These are phyloP conservation scores for Pontederia crassipes DNA, from an alignment of 176 grass and related monocot species.

Conservation along the genomic window DNA sequence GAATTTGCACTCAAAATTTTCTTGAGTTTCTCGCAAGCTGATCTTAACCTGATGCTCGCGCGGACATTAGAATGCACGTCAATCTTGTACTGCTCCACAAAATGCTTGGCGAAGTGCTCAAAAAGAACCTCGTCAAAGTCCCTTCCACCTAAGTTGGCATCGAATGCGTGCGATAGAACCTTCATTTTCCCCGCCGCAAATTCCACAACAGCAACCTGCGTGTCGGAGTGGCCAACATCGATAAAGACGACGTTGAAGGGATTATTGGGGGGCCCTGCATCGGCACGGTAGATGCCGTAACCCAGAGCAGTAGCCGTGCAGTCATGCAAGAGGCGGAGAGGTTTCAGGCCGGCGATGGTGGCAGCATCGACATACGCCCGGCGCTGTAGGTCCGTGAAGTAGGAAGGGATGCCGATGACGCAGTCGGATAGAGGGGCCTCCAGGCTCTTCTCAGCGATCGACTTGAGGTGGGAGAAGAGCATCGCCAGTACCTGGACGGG, in stretches of 20 bases:
- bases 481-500: constrained; percentile 70
- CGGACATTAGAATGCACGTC: constrained; percentile 47
- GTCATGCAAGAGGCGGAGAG: constrained; percentile 85
- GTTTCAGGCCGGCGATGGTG: constrained; percentile 57
- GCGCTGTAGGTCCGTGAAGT: constrained; percentile 78
- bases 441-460: constrained; percentile 65
- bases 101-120: constrained; percentile 60
- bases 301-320: constrained; percentile 70
- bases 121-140: constrained; percentile 87
- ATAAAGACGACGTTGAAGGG: constrained; percentile 47
- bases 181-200: constrained; percentile 47
- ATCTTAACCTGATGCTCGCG: constrained; percentile 62
- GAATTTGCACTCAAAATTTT: constrained; percentile 78
- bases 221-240: constrained; percentile 79
- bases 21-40: constrained; percentile 85
- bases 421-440: constrained; percentile 43
- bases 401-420: constrained; percentile 87
- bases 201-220: constrained; percentile 59
- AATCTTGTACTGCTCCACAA: constrained; percentile 46
- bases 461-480: constrained; percentile 63
- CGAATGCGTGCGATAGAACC: constrained; percentile 72
- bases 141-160: constrained; percentile 72
- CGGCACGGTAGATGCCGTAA: constrained; percentile 90
- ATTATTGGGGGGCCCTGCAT: constrained; percentile 26
- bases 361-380: constrained; percentile 70